These are phyloP conservation scores for Colletotrichum orbiculare DNA, from an alignment of 2,329 filamentous ascomycete species.

Conservation along the genomic window DNA sequence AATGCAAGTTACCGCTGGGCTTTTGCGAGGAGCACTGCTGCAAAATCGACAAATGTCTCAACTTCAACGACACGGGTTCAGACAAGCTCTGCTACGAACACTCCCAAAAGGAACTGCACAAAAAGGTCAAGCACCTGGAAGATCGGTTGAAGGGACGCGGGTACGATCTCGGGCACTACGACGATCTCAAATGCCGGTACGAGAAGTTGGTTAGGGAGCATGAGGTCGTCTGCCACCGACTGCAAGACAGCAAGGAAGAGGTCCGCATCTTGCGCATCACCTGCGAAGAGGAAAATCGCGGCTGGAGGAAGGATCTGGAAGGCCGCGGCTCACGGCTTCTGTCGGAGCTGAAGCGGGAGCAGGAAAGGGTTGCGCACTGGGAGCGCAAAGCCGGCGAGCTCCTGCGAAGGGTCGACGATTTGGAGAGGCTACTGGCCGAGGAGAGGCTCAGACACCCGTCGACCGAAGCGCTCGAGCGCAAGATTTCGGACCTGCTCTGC, in stretches of 20 bases:
- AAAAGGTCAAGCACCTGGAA: conserved; percentile 26
- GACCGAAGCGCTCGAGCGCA: conserved; percentile 20
- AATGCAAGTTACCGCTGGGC: conserved; percentile 14
- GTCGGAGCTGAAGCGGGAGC: conserved; percentile 91
- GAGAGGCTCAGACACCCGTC: conserved; percentile 22
- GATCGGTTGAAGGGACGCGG: conserved; percentile 10
- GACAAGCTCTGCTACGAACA: conserved; percentile 32
- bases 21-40: conserved; percentile 31
- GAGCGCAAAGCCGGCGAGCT: conserved; percentile 74
- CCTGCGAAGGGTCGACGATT: conserved; percentile 20
- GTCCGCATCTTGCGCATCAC: conserved; percentile 21
- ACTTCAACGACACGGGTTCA: conserved; percentile 22
- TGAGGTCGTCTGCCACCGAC: conserved; percentile 7
- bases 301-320: conserved; percentile 27
- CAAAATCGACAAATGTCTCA: conserved; percentile 30
- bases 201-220: conserved; percentile 29
- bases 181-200: conserved; percentile 22
- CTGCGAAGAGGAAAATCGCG: conserved; percentile 25
- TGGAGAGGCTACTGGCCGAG: conserved; percentile 24
- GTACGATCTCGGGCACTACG: conserved; percentile 5
- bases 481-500: conserved; percentile 26
- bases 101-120: conserved; percentile 19
- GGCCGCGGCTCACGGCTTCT: conserved; percentile 24
- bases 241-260: conserved; percentile 25
- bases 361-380: conserved; percentile 97